Evolutionary conservation across 2,329 filamentous ascomycete genomes (phyloP).

Genomic region (Zalaria obscura): DNA sequence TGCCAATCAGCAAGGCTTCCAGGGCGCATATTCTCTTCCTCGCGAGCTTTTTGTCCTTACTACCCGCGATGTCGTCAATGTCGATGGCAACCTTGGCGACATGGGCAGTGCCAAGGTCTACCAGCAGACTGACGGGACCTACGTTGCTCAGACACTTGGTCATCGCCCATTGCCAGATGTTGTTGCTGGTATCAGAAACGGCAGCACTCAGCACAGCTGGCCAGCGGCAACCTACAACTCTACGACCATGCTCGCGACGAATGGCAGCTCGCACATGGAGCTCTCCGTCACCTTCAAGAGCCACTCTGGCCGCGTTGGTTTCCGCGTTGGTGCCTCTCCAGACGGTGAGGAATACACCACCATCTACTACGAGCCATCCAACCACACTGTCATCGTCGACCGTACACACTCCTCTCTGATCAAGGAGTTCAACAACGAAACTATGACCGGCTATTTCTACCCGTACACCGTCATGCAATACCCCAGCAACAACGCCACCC

Average conservation of each 20-base stretch:
- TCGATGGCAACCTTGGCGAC: conserved; percentile 17
- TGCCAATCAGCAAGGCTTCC: conserved; percentile 27
- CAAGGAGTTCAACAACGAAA: conserved; percentile 26
- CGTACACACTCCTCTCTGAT: conserved; percentile 28
- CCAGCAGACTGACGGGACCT: conserved; percentile 16
- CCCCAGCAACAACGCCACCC: conserved; percentile 10
- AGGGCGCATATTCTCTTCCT: conserved; percentile 28
- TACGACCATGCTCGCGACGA: conserved; percentile 12
- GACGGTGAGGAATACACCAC: conserved; percentile 29
- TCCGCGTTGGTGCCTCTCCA: conserved; percentile 28
- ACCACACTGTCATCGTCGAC: conserved; percentile 31
- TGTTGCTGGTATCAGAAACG: conserved; percentile 23
- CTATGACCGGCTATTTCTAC: conserved; percentile 31
- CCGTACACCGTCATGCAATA: conserved; percentile 23
- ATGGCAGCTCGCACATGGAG: conserved; percentile 24
- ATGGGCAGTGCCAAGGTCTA: conserved; percentile 22
- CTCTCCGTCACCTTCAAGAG: conserved; percentile 24
- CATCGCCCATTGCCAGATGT: conserved; percentile 30
- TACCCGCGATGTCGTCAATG: conserved; percentile 22
- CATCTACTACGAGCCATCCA: conserved; percentile 30
- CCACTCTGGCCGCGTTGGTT: conserved; percentile 24
- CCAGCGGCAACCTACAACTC: conserved; percentile 11
- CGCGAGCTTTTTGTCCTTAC: conserved; percentile 33
- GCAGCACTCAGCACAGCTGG: conserved; percentile 13
- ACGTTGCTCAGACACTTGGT: conserved; percentile 29